phyloP scores from a whole-genome alignment of 257 asterid species.

The Scutellaria baicalensis region DNA sequence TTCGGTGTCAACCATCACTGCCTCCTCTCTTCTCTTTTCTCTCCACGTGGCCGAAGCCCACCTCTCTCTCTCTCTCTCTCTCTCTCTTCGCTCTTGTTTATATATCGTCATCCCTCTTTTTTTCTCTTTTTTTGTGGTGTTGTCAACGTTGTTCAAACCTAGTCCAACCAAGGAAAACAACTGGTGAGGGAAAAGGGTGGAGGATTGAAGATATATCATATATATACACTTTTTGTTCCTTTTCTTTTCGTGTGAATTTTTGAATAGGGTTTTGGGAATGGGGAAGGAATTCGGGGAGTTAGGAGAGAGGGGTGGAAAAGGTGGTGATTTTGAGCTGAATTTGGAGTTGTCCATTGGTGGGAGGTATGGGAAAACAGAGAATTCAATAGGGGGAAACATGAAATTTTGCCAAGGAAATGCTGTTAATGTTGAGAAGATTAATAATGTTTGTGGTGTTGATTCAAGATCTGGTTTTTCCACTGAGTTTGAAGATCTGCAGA shows the following conservation, averaged over 20 bases:
- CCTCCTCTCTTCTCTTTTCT: slow-evolving; percentile 1
- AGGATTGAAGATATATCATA: too few relatives aligned
- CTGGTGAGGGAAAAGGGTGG: neutral
- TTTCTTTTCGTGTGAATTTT: neutral
- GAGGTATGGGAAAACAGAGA: slow-evolving; percentile 26
- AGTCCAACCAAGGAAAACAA: slow-evolving; percentile 15
- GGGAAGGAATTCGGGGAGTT: neutral
- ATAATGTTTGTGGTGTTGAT: neutral
- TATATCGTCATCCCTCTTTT: neutral
- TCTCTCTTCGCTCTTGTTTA: neutral
- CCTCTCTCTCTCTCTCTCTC: neutral
- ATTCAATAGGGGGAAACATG: neutral
- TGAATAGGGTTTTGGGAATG: neutral
- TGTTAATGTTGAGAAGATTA: neutral
- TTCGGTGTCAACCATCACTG: slow-evolving; percentile 30
- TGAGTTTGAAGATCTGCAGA: slow-evolving; percentile 21
- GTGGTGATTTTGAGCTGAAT: slow-evolving; percentile 40
- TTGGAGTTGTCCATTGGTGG: slow-evolving; percentile 72
- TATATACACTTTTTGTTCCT: too few relatives aligned
- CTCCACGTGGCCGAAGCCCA: slow-evolving; percentile 43
- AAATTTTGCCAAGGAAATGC: neutral
- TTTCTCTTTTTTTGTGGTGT: neutral
- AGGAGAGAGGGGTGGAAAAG: slow-evolving; percentile 12
- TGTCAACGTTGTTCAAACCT: slow-evolving; percentile 15
- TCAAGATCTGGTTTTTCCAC: slow-evolving; percentile 10